These are phyloP conservation scores for Microbotryum saponariae DNA, from an alignment of 1,284 basidiomycete genomes.

Conservation along the genomic window DNA sequence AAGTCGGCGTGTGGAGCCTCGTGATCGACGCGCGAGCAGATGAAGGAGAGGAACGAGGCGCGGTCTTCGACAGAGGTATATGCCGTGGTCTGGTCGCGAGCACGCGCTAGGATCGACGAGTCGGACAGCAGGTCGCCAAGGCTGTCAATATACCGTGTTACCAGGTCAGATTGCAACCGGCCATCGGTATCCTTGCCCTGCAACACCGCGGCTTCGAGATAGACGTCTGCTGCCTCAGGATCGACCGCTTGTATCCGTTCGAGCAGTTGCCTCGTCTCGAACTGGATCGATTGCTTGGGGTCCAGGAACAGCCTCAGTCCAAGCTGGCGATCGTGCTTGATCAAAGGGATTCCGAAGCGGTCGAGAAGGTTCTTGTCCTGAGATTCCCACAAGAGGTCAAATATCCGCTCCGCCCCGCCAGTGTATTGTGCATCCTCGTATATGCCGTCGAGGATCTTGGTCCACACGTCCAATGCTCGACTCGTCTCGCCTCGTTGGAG, in stretches of 20 bases:
- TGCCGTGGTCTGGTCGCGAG: conserved; percentile 17
- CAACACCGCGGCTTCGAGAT: conserved; percentile 71
- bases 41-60: conserved; percentile 54
- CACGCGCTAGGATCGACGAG: conserved; percentile 20
- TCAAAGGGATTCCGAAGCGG: conserved; percentile 73
- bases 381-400: conserved; percentile 54
- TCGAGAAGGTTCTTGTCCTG: conserved; percentile 57
- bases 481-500: conserved; percentile 52
- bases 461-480: conserved; percentile 60
- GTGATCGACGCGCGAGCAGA: conserved; percentile 50
- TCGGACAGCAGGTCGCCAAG: conserved; percentile 40
- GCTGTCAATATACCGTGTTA: conserved; percentile 22
- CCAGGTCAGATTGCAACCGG: conserved; percentile 26
- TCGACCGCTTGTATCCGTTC: conserved; percentile 39
- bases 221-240: conserved; percentile 55
- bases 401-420: conserved; percentile 63
- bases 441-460: conserved; percentile 61
- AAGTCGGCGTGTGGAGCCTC: conserved; percentile 2
- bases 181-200: conserved; percentile 52
- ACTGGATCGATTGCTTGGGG: conserved; percentile 49
- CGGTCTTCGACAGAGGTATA: background rate
- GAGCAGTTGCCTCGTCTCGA: conserved; percentile 41
- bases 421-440: conserved; percentile 57
- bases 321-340: conserved; percentile 57
- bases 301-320: conserved; percentile 59